phyloP scores from a whole-genome alignment of 2,329 filamentous ascomycete species.

The Alternaria tenuissima region DNA sequence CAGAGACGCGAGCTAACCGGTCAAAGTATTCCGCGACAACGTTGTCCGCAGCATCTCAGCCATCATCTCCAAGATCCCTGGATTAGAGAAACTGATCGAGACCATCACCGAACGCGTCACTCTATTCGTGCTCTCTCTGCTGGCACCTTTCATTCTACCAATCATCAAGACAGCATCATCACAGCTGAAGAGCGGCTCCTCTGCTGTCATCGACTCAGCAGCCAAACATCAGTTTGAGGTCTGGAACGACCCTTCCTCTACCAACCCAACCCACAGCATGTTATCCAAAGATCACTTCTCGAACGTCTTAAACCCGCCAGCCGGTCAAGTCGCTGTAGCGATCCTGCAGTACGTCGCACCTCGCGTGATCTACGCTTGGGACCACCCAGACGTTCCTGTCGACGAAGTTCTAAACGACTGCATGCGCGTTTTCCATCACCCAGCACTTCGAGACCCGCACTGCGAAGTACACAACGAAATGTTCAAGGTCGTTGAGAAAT shows the following conservation, averaged over 20 bases:
- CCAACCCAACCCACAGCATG: conserved; percentile 61
- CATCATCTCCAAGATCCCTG: conserved; percentile 90
- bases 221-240: conserved; percentile 61
- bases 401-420: conserved; percentile 86
- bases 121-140: conserved; percentile 86
- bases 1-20: background rate
- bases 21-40: conserved; percentile 82
- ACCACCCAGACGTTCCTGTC: conserved; percentile 82
- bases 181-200: conserved; percentile 84
- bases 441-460: conserved; percentile 76
- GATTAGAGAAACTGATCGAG: conserved; percentile 86
- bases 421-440: conserved; percentile 87
- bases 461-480: conserved; percentile 86
- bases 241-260: conserved; percentile 58
- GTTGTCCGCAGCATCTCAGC: conserved; percentile 87
- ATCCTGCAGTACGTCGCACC: conserved; percentile 89
- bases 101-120: conserved; percentile 94
- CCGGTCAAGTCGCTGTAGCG: conserved; percentile 56
- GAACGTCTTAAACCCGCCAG: conserved; percentile 60
- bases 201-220: conserved; percentile 67
- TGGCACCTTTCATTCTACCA: conserved; percentile 90
- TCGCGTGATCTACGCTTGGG: conserved; percentile 90
- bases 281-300: conserved; percentile 62
- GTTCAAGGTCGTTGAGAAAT: conserved; percentile 84
- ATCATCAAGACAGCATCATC: conserved; percentile 89